Evolutionary conservation across 345 rosid genomes (phyloP).

Genomic region (Iberis pinnata): DNA sequence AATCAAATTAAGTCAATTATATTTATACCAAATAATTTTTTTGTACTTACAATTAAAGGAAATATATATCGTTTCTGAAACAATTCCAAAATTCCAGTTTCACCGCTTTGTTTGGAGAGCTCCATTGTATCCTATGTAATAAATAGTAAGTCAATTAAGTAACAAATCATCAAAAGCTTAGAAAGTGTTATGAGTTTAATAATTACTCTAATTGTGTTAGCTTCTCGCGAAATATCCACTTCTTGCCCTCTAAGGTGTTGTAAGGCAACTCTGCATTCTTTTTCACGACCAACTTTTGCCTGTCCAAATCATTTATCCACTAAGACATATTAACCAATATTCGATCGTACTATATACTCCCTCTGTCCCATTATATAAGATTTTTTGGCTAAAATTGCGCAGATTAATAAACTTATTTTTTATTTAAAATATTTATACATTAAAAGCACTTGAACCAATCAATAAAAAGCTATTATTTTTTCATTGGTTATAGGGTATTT

Average conservation of each 20-base stretch:
- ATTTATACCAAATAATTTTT: too few species aligned
- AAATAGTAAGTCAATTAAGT: neutral
- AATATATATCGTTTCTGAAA: slow-evolving; percentile 44
- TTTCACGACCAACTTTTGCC: slow-evolving; percentile 43
- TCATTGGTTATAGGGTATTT: too few species aligned
- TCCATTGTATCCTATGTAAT: slow-evolving; percentile 33
- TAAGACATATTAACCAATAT: too few species aligned
- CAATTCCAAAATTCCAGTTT: slow-evolving; percentile 30
- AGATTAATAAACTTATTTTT: too few species aligned
- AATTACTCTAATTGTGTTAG: slow-evolving; percentile 48
- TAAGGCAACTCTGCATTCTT: slow-evolving; percentile 47
- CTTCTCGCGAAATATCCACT: slow-evolving; percentile 48
- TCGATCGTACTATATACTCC: too few species aligned
- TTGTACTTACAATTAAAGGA: slow-evolving; percentile 39
- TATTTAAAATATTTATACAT: too few species aligned
- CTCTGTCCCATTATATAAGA: slow-evolving; percentile 28
- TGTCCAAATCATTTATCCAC: too few species aligned
- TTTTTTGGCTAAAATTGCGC: too few species aligned
- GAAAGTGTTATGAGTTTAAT: too few species aligned
- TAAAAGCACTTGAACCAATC: too few species aligned
- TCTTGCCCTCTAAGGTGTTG: slow-evolving; percentile 45
- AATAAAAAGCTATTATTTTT: too few species aligned
- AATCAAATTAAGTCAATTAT: too few species aligned
- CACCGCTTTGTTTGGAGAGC: slow-evolving; percentile 27
- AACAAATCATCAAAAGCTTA: neutral